A percentile compares a stretch with the other conserved stretches of the same genome.
Evolutionary conservation across 306 rosid species (phyloP).

Genomic region (Parietaria judaica): DNA sequence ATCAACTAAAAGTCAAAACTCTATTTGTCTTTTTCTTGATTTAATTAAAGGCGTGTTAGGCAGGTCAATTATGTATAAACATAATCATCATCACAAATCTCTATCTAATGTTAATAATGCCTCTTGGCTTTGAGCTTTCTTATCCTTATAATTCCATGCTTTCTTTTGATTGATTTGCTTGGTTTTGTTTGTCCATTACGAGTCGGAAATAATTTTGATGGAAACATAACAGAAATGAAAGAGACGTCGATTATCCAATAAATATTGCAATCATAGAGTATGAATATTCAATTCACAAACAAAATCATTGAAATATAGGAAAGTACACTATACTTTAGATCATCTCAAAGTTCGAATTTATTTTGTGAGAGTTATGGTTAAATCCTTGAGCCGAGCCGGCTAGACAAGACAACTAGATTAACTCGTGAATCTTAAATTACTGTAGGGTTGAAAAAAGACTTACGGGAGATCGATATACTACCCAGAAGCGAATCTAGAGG

Average conservation of each 20-base stretch:
- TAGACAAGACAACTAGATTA: no score
- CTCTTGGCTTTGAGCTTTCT: background rate
- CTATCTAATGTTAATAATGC: constrained; percentile 5
- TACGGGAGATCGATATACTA: no score
- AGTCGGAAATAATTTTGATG: background rate
- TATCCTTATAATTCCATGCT: background rate
- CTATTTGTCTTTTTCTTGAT: constrained; percentile 3
- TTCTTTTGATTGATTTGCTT: background rate
- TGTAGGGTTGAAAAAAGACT: no score
- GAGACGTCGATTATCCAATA: no score
- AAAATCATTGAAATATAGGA: no score
- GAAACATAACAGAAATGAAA: background rate
- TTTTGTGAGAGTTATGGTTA: no score
- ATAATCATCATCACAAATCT: background rate
- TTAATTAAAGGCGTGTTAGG: background rate
- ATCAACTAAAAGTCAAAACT: constrained; percentile 17
- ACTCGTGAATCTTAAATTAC: no score
- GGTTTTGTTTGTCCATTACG: background rate
- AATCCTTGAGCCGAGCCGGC: no score
- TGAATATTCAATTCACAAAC: background rate
- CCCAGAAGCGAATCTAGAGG: no score
- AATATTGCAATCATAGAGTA: background rate
- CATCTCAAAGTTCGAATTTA: no score
- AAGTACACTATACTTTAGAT: no score
- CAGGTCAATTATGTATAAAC: background rate